Evolutionary conservation across 2,329 filamentous ascomycete genomes (phyloP).

Genomic region (Sordariomycetes sp.): DNA sequence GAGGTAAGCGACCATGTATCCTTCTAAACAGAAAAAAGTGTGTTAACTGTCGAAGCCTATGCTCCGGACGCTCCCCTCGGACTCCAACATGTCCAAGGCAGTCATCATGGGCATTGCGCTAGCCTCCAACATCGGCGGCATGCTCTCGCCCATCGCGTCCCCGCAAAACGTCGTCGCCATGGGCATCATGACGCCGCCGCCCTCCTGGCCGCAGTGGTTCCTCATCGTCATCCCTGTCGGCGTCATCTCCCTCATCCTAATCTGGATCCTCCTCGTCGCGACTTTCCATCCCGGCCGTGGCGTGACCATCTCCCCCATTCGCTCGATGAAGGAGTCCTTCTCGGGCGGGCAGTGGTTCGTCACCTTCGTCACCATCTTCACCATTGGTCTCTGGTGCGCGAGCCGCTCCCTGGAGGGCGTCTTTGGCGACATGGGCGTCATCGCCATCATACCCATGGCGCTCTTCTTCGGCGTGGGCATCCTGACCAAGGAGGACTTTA

Average conservation of each 20-base stretch:
- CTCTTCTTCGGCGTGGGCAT: conserved; percentile 95
- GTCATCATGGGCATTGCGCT: conserved; percentile 91
- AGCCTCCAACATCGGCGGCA: conserved; percentile 89
- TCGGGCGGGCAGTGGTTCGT: conserved; percentile 90
- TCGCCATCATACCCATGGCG: conserved; percentile 90
- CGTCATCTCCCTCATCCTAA: conserved; percentile 72
- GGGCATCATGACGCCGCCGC: conserved; percentile 84
- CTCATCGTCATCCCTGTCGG: conserved; percentile 91
- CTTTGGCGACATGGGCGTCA: conserved; percentile 97
- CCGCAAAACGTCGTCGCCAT: conserved; percentile 96
- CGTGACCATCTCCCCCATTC: conserved; percentile 83
- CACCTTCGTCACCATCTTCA: conserved; percentile 64
- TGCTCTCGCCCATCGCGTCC: conserved; percentile 91
- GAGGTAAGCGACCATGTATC: conserved; percentile 40
- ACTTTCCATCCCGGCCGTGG: conserved; percentile 77
- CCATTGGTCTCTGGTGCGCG: conserved; percentile 85
- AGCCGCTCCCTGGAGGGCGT: conserved; percentile 76
- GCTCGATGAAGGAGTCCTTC: conserved; percentile 78
- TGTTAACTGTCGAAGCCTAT: conserved; percentile 50
- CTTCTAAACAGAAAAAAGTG: not conserved
- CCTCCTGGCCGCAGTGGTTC: conserved; percentile 94
- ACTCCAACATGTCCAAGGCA: conserved; percentile 88
- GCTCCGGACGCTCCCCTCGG: conserved; percentile 78
- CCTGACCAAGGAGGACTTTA: conserved; percentile 96
- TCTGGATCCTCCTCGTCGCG: conserved; percentile 76